Base-by-base conservation (phyloP, 805 yeast genomes). In the Nakazawaea holstii region DNA sequence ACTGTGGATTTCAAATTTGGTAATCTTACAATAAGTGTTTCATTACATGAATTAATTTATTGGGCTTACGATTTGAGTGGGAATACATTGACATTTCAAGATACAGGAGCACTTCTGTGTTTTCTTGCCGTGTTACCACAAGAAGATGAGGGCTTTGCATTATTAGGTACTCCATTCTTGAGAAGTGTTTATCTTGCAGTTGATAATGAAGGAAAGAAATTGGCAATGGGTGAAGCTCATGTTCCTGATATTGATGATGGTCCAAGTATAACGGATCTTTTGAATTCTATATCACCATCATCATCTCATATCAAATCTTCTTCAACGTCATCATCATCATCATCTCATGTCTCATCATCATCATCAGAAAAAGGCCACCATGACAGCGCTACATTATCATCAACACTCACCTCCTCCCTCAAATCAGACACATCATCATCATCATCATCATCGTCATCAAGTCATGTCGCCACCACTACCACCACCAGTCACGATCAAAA, bases 121-220 rank as follows among this genome's bases (percentile, higher is more conserved):
- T 66, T 59, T 41, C 61, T 85, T 36, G 68, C 69, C 14, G 57
- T 84, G 35, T 61, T 70, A 24, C 84, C 88, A 1, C 70, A 72
- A 41, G 57, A 67, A 2, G 49, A 54, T 9, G 52, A 67, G 4
- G 87, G 88, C 1, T 79, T 66, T 56, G 70, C 76, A 8, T 56
- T 77, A 2, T 59, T 86, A 36, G 94, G 92, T 2, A 64, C 77
- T 6, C 72, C 85, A 4, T 78, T 84, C 54, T 52, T 85, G 41
- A 67, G 67, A 44, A 66, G 71, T 41, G 62, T 74, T 7, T 84
- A 77, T 57, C 49, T 84, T 35, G 91, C 83, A 0, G 81, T 82
- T 35, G 89, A 85, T 60, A 70, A 78, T 52, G 88, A 74, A 13
- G 77, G 77, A 15, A 60, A 68, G 26, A 65, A 66, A 20, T 58